Evolutionary conservation across 2,329 filamentous ascomycete genomes (phyloP), one percentile per base, ranked within the genome.

Genomic region (Ascochyta viciae-villosae): DNA sequence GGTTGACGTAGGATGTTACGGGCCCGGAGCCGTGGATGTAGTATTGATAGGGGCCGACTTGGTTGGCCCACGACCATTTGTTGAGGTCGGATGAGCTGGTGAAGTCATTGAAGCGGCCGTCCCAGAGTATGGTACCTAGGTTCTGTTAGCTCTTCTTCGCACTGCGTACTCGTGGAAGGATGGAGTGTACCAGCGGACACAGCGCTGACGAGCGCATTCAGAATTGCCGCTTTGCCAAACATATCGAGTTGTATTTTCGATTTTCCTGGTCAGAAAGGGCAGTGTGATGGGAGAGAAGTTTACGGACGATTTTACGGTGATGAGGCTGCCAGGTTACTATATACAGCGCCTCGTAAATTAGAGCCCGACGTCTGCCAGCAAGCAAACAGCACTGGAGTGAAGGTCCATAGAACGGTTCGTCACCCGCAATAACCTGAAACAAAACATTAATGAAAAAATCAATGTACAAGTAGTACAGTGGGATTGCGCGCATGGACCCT

Each of bases 41-140:
- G 80, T 89, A 91, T 74, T 91, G 88, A 76, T 89, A 91, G 0
- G 86, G 83, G 1, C 86, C 86, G 65, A 89, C 85, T 74, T 88
- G 83, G 73, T 86, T 89, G n/a, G 80, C 81, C 83, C 84, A 90
- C 4, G 83, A 86, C 87, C 87, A 89, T 37, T 82, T 81, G 65
- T 81, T 77, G 27, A 89, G 79, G 70, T 88, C 85, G 2, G 78
- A 65, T 38, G 80, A 80, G 8, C 81, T 77, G 15, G 77, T 75
- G 61, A 87, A 76, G 53, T 85, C 82, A 72, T 88, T 88, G 79
- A 88, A 86, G 45, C 86, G 83, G 26, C 87, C 87, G 71, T 89
- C 86, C 87, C 87, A 89, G 7, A 87, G 74, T 40, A 86, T 78
- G 0, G 79, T 81, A 47, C 81, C 81, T 66, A 72, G 68, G 3